Conservation (phyloP, 257 asterid genomes). For the Asclepias syriaca region DNA sequence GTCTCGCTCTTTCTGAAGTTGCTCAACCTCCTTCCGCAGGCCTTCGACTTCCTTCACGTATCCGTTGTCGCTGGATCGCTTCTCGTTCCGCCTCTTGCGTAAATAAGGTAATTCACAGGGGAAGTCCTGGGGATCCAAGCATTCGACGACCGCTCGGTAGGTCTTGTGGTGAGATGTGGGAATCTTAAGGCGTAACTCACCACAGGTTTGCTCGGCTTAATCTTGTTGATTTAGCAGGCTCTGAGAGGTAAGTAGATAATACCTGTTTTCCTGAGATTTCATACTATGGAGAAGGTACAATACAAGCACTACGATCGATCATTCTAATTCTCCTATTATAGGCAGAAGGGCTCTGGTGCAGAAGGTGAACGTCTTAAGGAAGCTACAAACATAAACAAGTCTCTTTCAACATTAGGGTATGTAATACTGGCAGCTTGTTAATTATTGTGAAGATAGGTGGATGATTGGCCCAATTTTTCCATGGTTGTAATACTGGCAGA, state of each 20-base stretch:
- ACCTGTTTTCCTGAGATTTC: neutral
- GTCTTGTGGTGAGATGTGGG: no score
- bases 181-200: conserved; percentile 83
- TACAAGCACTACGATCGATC: neutral
- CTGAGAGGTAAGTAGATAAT: conserved; percentile 64
- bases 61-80: no score
- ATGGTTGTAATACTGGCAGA: neutral
- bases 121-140: no score
- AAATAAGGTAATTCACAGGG: no score
- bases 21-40: no score
- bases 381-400: conserved; percentile 95
- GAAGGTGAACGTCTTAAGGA: conserved; percentile 98
- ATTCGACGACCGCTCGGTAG: no score
- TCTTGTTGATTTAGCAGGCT: conserved; percentile 96
- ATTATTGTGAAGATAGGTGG: neutral
- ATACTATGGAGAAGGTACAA: conserved; percentile 2
- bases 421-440: conserved; percentile 23
- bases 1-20: no score
- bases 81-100: no score
- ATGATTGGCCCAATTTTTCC: neutral
- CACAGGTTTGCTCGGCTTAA: conserved; percentile 89
- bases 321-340: conserved; percentile 26
- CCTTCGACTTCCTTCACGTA: no score
- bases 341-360: conserved; percentile 99
- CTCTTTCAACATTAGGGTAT: conserved; percentile 95